Evolutionary conservation across 208 protist species (phyloP).

Genomic region (Wallacemonas rigidus): DNA sequence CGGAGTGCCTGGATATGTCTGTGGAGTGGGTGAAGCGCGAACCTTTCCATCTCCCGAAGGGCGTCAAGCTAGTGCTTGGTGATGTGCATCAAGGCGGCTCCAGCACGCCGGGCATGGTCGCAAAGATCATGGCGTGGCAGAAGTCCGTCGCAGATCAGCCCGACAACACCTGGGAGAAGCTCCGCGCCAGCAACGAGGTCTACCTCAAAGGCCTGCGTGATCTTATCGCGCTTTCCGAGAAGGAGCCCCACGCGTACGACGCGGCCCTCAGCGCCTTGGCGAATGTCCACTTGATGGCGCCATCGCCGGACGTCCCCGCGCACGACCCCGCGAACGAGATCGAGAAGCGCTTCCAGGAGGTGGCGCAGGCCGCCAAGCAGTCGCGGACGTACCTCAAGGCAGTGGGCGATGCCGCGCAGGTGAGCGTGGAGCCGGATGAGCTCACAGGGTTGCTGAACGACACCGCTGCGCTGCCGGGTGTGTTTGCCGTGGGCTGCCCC

Average conservation of each 20-base stretch:
- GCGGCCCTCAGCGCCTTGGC: constrained; percentile 32
- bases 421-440: constrained; percentile 88
- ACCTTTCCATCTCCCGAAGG: constrained; percentile 74
- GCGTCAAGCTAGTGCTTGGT: constrained; percentile 87
- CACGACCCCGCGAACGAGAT: constrained; percentile 20
- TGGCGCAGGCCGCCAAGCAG: constrained; percentile 36
- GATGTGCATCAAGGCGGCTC: constrained; percentile 91
- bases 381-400: constrained; percentile 58
- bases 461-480: constrained; percentile 82
- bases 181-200: constrained; percentile 65
- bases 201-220: constrained; percentile 61
- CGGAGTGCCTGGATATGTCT: constrained; percentile 46
- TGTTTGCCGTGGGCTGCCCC: constrained; percentile 93
- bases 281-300: constrained; percentile 12
- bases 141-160: constrained; percentile 40
- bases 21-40: constrained; percentile 69
- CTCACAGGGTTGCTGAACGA: constrained; percentile 83
- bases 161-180: constrained; percentile 72
- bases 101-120: constrained; percentile 95
- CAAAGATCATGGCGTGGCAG: constrained; percentile 92
- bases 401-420: constrained; percentile 82
- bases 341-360: constrained; percentile 47
- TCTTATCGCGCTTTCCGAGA: constrained; percentile 30
- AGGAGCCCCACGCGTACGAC: constrained; percentile 26
- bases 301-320: background rate